A percentile compares a stretch with the other conserved stretches of the same genome.
Conservation (phyloP, 768 basidiomycete species). For the Boletellus ananiceps region DNA sequence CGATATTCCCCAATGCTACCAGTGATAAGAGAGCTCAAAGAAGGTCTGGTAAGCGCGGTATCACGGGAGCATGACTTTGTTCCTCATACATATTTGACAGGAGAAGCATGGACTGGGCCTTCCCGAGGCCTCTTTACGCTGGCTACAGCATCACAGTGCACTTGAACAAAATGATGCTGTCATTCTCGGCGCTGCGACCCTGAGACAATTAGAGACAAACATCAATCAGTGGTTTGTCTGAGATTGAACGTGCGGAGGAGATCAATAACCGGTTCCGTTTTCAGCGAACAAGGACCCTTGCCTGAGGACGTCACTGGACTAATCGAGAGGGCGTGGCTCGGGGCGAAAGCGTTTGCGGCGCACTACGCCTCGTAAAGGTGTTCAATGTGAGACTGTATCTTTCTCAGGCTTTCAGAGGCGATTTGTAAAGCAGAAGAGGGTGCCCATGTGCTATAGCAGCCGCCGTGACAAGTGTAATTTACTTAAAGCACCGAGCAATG, state of each 20-base stretch:
- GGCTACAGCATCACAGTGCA: constrained; percentile 19
- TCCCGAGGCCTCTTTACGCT: constrained; percentile 9
- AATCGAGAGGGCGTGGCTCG: constrained; percentile 11
- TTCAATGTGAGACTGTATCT: not conserved
- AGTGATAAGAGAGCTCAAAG: constrained; percentile 10
- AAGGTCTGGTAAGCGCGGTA: constrained; percentile 4
- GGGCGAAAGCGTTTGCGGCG: constrained; percentile 1
- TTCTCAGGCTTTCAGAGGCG: too few species aligned
- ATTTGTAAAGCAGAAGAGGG: too few species aligned
- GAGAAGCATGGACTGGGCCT: constrained; percentile 8
- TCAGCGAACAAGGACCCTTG: constrained; percentile 18
- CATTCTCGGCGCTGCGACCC: constrained; percentile 36
- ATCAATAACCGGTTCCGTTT: constrained; percentile 2
- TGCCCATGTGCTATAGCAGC: too few species aligned
- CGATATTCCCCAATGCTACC: constrained; percentile 13
- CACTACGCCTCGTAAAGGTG: constrained; percentile 11
- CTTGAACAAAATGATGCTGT: constrained; percentile 25
- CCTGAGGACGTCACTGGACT: constrained; percentile 9
- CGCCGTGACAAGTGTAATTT: not conserved
- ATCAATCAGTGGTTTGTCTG: constrained; percentile 12
- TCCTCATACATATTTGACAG: not conserved
- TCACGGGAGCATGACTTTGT: not conserved
- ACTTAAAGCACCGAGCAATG: too few species aligned
- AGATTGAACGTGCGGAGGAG: not conserved
- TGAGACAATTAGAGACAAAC: constrained; percentile 33